Base-by-base conservation (phyloP, 2,329 filamentous ascomycete species). In the Fusarium abutilonis region DNA sequence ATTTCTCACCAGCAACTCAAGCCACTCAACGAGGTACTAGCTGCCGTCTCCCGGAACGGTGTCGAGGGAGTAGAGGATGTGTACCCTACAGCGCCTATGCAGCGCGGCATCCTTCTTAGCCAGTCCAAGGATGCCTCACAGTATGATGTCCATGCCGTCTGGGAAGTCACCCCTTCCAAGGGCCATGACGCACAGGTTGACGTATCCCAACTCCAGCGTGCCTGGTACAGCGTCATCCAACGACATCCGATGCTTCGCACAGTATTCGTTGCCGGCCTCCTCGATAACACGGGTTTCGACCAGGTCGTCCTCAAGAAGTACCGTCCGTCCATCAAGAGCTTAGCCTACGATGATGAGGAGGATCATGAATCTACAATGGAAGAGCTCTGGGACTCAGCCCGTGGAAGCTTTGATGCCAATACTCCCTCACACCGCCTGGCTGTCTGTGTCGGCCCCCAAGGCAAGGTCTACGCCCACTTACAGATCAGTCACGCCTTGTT, bases 201-300 rank as follows among this genome's bases (percentile, higher is more conserved):
- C 23, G 34, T 48, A 5, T 17, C 29, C 17, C 47, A 39, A 9
- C 47, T 51, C 14, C 28, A 41, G n/a, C 28, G 21, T 14, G 47
- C 47, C 13, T 51, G 47, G 47, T 8, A 41, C 21, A 15, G n/a
- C 17, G 47, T 51, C 38, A 21, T 51, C 47, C 36, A 51, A 21
- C 38, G 47, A 14, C 47, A 51, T 19, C 28, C 47, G 9, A 34
- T 41, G 19, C 39, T 51, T 9, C 47, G 47, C 17, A 51, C 47
- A 6, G 38, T 51, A 15, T 43, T 51, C 71, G 9, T 50, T 74
- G 23, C 61, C 9, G 35, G 48, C 21, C 29, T 52, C 4, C 43
- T 21, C 10, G 47, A 52, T 3, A 28, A 43, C 42, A 40, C 41
- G 6, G 35, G 15, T 26, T 52, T 57, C 39, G 48, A 52, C 15